Evolutionary conservation across 176 grass and related monocot genomes (phyloP).

Genomic region (bread wheat (Triticum aestivum)): DNA sequence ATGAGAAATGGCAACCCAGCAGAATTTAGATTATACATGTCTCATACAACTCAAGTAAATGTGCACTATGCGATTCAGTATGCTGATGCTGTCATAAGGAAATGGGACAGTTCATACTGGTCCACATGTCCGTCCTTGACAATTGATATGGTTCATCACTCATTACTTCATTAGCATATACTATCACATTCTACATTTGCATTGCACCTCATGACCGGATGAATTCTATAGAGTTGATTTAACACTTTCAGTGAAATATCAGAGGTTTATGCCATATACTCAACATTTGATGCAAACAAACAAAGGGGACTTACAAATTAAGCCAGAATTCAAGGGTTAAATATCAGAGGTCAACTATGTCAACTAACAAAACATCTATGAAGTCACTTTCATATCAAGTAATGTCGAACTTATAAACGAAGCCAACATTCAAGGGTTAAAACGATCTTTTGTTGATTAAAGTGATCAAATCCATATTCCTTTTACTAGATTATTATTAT

Average conservation of each 20-base stretch:
- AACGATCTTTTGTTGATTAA: neutral
- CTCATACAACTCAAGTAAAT: neutral
- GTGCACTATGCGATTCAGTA: neutral
- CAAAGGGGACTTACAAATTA: neutral
- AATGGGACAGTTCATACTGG: conserved; percentile 2
- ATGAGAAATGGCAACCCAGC: neutral
- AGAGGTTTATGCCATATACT: neutral
- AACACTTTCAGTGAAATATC: neutral
- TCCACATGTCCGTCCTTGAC: neutral
- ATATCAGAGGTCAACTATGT: neutral
- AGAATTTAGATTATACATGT: neutral
- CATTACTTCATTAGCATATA: neutral
- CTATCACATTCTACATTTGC: neutral
- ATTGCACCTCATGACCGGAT: neutral
- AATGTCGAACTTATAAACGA: neutral
- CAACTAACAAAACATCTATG: neutral
- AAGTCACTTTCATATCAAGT: neutral
- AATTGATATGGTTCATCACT: neutral
- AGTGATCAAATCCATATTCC: neutral
- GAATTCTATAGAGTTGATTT: neutral
- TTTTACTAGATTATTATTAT: neutral
- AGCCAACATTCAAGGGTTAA: neutral
- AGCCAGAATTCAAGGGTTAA: too few relatives aligned
- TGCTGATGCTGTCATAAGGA: neutral
- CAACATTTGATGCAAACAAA: neutral